Base-by-base conservation (phyloP, 805 yeast species). In the Pichia cephalocereana region DNA sequence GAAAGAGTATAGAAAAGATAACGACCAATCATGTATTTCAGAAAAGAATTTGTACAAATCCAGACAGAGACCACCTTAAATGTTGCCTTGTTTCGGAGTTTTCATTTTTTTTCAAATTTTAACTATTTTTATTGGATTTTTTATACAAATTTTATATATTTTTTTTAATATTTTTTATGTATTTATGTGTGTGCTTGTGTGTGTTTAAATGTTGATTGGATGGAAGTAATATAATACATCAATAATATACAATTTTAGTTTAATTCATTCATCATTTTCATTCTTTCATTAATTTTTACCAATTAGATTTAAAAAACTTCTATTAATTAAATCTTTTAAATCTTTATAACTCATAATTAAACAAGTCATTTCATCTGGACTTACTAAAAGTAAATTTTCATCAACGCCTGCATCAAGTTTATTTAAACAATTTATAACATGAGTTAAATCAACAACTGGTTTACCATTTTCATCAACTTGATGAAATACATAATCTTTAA, bases 321-420 rank as follows among this genome's bases (percentile, higher is more conserved):
- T 69, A 52, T 83, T 91, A 37, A 89, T 72, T 56, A 85, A 66
- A 54, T 77, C 83, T 62, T 81, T 79, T 53, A 93, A 70, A 65
- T 89, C 96, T 67, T 84, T 85, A 64, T 84, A 93, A 57, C 90
- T 80, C 47, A 87, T 83, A 39, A 93, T 82, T 52, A 93, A 69
- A 63, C 97, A 89, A 41, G 79, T 83, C 69, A 81, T 82, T 61
- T 88, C 96, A 63, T 90, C 96, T 11, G 83, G 77, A 34, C 93
- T 82, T 1, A 88, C 87, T 46, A 93, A 72, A 62, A 90, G 69
- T 15, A 93, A 66, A 55, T 78, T 80, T 65, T 93, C 99, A 45
- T 86, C 89, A 34, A 83, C 75, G 1, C 97, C 98, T 7, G 91
- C 95, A 61, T 93, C 99, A 54, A 93, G 70, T 65, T 91, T 93